Evolutionary conservation across 306 rosid species (phyloP).

Genomic region (Vigna trinervia): DNA sequence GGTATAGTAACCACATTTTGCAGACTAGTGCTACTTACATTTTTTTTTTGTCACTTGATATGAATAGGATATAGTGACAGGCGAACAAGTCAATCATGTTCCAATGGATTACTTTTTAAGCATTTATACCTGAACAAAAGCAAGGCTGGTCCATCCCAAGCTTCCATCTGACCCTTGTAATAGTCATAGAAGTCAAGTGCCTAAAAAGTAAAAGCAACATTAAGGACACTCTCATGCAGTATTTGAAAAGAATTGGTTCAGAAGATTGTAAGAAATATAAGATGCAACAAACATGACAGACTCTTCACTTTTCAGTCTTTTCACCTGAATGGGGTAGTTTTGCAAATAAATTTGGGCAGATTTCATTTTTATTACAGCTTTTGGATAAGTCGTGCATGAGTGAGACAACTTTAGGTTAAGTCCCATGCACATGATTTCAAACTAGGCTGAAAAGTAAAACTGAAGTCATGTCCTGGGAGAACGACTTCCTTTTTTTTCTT

Average conservation of each 20-base stretch:
- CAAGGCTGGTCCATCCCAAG: conserved; percentile 99
- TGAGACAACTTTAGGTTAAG: no score
- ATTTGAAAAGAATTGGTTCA: conserved; percentile 30
- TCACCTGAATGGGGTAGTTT: no score
- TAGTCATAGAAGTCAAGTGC: conserved; percentile 92
- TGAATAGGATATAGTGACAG: conserved; percentile 16
- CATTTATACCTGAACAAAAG: conserved; percentile 86
- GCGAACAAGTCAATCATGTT: conserved; percentile 29
- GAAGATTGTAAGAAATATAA: conserved; percentile 28
- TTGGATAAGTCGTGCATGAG: no score
- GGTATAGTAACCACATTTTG: background rate
- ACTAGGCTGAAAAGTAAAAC: no score
- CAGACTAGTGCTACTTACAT: conserved; percentile 13
- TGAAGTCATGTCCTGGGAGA: no score
- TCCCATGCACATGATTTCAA: no score
- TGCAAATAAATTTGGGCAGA: no score
- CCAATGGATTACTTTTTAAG: conserved; percentile 8
- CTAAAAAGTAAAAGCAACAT: conserved; percentile 53
- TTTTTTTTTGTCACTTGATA: conserved; percentile 18
- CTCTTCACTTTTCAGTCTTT: background rate
- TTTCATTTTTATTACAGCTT: no score
- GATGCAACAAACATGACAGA: conserved; percentile 29
- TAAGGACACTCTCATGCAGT: conserved; percentile 32
- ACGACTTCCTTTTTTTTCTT: no score
- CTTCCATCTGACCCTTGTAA: conserved; percentile 99